phyloP scores from a whole-genome alignment of 2,329 filamentous ascomycete genomes.

The Fusarium phyllophilum region DNA sequence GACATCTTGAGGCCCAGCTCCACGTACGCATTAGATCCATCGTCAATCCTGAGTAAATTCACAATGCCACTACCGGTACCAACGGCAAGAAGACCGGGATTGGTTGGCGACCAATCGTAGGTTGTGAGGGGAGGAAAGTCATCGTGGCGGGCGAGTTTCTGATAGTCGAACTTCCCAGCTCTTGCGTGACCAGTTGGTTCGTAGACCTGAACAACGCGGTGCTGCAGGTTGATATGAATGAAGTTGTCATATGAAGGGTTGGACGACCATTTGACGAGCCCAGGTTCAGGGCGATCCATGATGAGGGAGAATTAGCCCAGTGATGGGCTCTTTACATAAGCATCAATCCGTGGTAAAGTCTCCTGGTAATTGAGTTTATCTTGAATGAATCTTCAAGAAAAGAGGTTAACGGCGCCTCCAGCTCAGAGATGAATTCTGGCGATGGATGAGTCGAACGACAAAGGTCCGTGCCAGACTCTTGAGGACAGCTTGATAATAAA shows the following conservation, averaged over 20 bases:
- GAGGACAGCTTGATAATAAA: background rate
- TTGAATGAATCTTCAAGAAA: background rate
- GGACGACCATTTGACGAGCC: conserved; percentile 74
- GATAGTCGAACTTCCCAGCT: conserved; percentile 66
- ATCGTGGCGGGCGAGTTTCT: conserved; percentile 67
- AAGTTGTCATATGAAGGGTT: conserved; percentile 68
- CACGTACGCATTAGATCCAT: conserved; percentile 71
- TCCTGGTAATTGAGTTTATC: background rate
- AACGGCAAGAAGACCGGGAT: conserved; percentile 75
- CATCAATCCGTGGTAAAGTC: background rate
- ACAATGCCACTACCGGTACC: conserved; percentile 81
- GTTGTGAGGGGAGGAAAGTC: conserved; percentile 72
- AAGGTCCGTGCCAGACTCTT: background rate
- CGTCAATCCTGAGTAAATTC: conserved; percentile 77
- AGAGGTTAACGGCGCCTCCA: background rate
- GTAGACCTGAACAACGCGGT: conserved; percentile 71
- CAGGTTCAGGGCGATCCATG: conserved; percentile 70
- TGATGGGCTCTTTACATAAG: background rate
- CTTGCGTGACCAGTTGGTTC: conserved; percentile 69
- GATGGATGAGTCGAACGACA: conserved; percentile 1
- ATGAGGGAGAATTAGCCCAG: conserved; percentile 27
- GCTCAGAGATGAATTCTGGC: background rate
- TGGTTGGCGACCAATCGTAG: conserved; percentile 73
- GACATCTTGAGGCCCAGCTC: conserved; percentile 79
- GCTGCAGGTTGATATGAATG: conserved; percentile 72